Percentiles rank a stretch among this genome's conserved stretches.
Conservation (phyloP, 768 basidiomycete species). For the Favolaschia claudopus region DNA sequence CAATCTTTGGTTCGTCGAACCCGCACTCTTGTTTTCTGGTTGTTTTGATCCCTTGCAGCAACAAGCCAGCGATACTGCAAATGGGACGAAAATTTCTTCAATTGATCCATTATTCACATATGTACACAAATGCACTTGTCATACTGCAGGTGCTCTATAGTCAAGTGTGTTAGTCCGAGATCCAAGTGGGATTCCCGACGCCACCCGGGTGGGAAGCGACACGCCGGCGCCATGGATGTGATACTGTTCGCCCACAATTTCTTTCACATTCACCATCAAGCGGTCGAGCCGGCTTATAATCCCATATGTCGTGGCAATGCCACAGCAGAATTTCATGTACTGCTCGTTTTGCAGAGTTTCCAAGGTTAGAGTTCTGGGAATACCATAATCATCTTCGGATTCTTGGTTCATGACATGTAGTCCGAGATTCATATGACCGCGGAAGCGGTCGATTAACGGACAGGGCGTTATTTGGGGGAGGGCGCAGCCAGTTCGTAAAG, state of each 20-base stretch:
- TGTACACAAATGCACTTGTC: slow-evolving; percentile 9
- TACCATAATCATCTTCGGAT: slow-evolving; percentile 76
- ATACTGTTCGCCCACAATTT: slow-evolving; percentile 87
- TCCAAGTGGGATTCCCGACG: slow-evolving; percentile 36
- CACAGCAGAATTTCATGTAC: slow-evolving; percentile 81
- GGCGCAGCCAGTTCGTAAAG: slow-evolving; percentile 75
- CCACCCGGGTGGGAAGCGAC: slow-evolving; percentile 29
- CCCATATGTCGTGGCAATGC: slow-evolving; percentile 71
- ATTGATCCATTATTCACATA: neutral
- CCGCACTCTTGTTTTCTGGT: too few species aligned
- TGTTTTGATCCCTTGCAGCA: neutral
- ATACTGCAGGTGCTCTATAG: slow-evolving; percentile 22
- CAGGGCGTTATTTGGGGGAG: slow-evolving; percentile 90
- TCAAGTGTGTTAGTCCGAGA: slow-evolving; percentile 35
- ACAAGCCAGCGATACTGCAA: neutral
- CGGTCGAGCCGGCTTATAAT: slow-evolving; percentile 79
- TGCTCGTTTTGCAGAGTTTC: slow-evolving; percentile 81
- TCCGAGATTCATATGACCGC: slow-evolving; percentile 51
- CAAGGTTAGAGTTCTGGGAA: slow-evolving; percentile 73
- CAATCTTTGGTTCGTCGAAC: slow-evolving; percentile 7
- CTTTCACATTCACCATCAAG: slow-evolving; percentile 83
- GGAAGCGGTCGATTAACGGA: slow-evolving; percentile 61
- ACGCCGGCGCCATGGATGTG: slow-evolving; percentile 77
- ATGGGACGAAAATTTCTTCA: neutral
- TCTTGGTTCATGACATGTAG: slow-evolving; percentile 74